Evolutionary conservation across 2,329 filamentous ascomycete species (phyloP).

Genomic region (Apiospora rasikravindrae): DNA sequence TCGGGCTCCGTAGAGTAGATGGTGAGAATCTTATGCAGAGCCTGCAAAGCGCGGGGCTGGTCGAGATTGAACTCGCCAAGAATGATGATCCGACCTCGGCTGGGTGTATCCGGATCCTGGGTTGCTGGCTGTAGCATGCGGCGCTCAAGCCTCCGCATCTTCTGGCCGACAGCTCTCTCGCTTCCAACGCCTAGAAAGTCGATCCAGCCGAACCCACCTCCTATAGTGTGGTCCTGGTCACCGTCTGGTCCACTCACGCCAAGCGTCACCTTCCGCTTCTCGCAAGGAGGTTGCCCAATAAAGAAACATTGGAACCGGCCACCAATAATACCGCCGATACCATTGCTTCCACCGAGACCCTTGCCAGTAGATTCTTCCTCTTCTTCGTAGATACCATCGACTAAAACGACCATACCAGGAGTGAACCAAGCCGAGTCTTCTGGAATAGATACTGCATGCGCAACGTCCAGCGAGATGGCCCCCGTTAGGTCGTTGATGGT

Average conservation of each 20-base stretch:
- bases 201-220: slow-evolving; percentile 93
- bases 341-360: slow-evolving; percentile 75
- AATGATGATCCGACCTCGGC: slow-evolving; percentile 68
- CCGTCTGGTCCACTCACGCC: slow-evolving; percentile 68
- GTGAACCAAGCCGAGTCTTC: slow-evolving; percentile 90
- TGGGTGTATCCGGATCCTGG: slow-evolving; percentile 39
- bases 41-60: slow-evolving; percentile 78
- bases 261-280: slow-evolving; percentile 79
- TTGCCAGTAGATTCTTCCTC: slow-evolving; percentile 76
- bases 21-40: slow-evolving; percentile 78
- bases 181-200: slow-evolving; percentile 93
- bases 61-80: slow-evolving; percentile 89
- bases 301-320: slow-evolving; percentile 91
- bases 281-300: slow-evolving; percentile 88
- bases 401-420: slow-evolving; percentile 93
- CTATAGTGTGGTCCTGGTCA: slow-evolving; percentile 66
- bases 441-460: slow-evolving; percentile 80
- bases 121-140: slow-evolving; percentile 59
- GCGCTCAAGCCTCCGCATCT: slow-evolving; percentile 82
- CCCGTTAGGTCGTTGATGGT: slow-evolving; percentile 87
- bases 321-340: slow-evolving; percentile 89
- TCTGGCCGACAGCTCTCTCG: slow-evolving; percentile 79
- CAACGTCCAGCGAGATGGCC: slow-evolving; percentile 82
- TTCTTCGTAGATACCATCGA: slow-evolving; percentile 97
- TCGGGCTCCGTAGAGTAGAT: slow-evolving; percentile 72